phyloP scores from a whole-genome alignment of 2,329 filamentous ascomycete species.

The Phyllachora maydis region DNA sequence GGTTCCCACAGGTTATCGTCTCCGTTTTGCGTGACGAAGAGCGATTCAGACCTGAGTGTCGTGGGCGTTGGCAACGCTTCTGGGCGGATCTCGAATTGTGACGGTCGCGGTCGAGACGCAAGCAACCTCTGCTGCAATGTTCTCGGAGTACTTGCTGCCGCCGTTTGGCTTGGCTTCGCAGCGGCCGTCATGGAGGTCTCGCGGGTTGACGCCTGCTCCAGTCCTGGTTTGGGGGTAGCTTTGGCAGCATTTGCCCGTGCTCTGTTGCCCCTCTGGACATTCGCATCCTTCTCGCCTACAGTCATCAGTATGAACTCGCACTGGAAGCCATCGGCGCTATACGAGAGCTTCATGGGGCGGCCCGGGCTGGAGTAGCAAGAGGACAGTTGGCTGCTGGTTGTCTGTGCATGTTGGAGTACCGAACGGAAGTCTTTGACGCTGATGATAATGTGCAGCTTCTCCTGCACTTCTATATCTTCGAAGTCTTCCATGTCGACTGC shows the following conservation, averaged over 20 bases:
- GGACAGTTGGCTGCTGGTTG: slow-evolving; percentile 41
- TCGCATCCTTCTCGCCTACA: slow-evolving; percentile 40
- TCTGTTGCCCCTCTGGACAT: slow-evolving; percentile 24
- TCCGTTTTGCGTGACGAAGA: slow-evolving; percentile 46
- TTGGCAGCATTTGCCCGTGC: slow-evolving; percentile 16
- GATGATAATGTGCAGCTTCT: slow-evolving; percentile 59
- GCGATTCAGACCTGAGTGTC: slow-evolving; percentile 33
- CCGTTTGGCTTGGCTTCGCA: slow-evolving; percentile 5
- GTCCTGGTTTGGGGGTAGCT: slow-evolving; percentile 16
- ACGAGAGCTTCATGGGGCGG: slow-evolving; percentile 52
- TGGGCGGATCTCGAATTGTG: slow-evolving; percentile 14
- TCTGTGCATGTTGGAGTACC: slow-evolving; percentile 56
- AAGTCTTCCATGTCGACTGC: slow-evolving; percentile 60
- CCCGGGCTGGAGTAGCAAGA: slow-evolving; percentile 52
- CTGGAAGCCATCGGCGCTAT: slow-evolving; percentile 44
- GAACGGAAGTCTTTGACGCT: slow-evolving; percentile 70
- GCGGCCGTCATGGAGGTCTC: slow-evolving; percentile 14
- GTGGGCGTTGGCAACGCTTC: slow-evolving; percentile 18
- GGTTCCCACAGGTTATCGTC: slow-evolving; percentile 58
- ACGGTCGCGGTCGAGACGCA: slow-evolving; percentile 12
- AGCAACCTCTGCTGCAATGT: slow-evolving; percentile 15
- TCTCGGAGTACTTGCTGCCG: slow-evolving; percentile 3
- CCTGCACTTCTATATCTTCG: slow-evolving; percentile 51
- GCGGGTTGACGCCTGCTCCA: slow-evolving; percentile 26
- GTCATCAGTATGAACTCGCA: slow-evolving; percentile 75